Base-by-base conservation (phyloP, 2,329 filamentous ascomycete genomes). In the Didymella sp. region DNA sequence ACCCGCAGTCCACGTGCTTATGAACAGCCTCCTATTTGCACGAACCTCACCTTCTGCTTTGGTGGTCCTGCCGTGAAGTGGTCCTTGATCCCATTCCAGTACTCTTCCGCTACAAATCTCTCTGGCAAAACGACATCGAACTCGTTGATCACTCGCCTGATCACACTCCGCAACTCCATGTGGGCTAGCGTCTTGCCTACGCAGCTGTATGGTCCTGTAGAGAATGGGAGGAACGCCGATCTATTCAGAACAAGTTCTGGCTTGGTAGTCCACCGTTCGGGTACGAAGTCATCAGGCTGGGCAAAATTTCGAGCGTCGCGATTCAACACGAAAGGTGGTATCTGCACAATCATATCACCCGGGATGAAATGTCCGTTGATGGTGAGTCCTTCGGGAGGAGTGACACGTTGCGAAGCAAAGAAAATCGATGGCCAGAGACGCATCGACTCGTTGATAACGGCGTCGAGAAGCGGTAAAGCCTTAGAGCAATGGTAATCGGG, bases 171-270 rank as follows among this genome's bases (percentile, higher is more conserved):
- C 81, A 89, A 83, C 77, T 89, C 87, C 53, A 84, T 80, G 62
- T 88, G 86, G 1, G 86, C 86, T 40, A 89, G 74, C 0, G 42
- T 81, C 78, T 89, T 90, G 0, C 88, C 88, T 41, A 89, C 88
- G 69, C 89, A 91, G 6, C 85, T 87, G 22, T 88, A 79, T 0
- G 87, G 83, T 0, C 89, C 89, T 44, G 89, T 78, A 24, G 82
- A 85, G 63, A 91, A 91, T 1, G 90, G 88, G 54, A 86, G 89
- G 73, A 90, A 92, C 0, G 89, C 89, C 31, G 80, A 42, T 33
- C 53, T 66, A 24, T 66, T 62, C 1, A 61, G 38, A 3, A 70
- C 51, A 17, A 70, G 38, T 3, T 68, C 64, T 4, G 63, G 60
- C 3, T 30, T 51, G 7, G 55, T 60, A 0, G 61, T 68, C 68